These are phyloP conservation scores for Cladosporium sp. DNA, from an alignment of 2,329 filamentous ascomycete species.

Conservation along the genomic window DNA sequence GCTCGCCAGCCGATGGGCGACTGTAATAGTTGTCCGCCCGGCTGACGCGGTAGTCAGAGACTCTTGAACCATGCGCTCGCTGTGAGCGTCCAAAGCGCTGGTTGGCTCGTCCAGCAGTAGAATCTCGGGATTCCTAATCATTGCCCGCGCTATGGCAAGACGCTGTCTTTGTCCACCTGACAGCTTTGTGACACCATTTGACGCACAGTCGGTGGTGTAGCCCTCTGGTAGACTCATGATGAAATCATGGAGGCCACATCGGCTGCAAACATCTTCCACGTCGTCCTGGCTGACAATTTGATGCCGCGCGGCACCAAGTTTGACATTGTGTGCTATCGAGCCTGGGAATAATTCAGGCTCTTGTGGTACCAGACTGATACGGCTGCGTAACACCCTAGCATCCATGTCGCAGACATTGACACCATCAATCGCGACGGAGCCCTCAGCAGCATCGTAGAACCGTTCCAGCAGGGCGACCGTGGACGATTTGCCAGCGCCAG, in stretches of 20 bases:
- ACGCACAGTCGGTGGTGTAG: conserved; percentile 50
- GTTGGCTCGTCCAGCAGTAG: conserved; percentile 52
- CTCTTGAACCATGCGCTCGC: conserved; percentile 46
- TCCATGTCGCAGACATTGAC: conserved; percentile 44
- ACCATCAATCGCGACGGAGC: conserved; percentile 45
- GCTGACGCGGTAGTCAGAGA: conserved; percentile 45
- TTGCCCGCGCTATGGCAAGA: conserved; percentile 49
- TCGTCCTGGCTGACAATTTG: conserved; percentile 34
- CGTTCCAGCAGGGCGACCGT: conserved; percentile 50
- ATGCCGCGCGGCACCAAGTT: conserved; percentile 39
- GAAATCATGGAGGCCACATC: conserved; percentile 51
- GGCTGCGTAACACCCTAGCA: conserved; percentile 41
- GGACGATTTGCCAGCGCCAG: conserved; percentile 51
- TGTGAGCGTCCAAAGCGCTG: conserved; percentile 50
- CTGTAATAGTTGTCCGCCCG: conserved; percentile 66
- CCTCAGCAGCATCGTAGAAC: conserved; percentile 47
- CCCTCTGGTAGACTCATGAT: conserved; percentile 51
- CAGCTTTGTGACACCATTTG: conserved; percentile 42
- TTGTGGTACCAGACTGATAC: conserved; percentile 48
- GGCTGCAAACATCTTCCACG: conserved; percentile 42
- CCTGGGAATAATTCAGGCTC: conserved; percentile 51
- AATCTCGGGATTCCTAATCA: conserved; percentile 50
- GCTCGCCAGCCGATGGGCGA: conserved; percentile 75
- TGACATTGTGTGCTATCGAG: conserved; percentile 48
- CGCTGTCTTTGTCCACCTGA: conserved; percentile 52